phyloP scores from a whole-genome alignment of 352 stramenopile species.

The Phytophthora fragariae region DNA sequence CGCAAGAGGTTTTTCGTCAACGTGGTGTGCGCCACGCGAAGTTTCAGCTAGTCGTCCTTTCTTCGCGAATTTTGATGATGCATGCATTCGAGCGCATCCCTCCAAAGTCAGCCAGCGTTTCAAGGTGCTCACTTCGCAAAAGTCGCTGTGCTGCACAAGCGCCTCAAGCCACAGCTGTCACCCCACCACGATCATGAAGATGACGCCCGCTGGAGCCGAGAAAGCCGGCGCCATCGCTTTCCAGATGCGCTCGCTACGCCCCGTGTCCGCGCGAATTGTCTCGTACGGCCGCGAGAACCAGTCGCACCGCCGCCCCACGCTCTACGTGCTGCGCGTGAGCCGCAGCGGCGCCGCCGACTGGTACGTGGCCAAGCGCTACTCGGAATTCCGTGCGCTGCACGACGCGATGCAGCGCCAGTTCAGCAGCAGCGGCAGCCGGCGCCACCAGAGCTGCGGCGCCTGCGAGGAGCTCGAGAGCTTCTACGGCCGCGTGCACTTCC shows the following conservation, averaged over 20 bases:
- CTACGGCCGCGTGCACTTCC: conserved; percentile 55
- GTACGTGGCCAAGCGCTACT: conserved; percentile 82
- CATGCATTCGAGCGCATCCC: conserved; percentile 25
- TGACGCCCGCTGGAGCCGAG: conserved; percentile 13
- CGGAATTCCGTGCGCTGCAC: conserved; percentile 73
- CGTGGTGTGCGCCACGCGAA: background rate
- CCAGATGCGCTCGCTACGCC: conserved; percentile 60
- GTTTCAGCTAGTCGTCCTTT: conserved; percentile 1
- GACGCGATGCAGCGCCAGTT: conserved; percentile 48
- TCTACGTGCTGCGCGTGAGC: conserved; percentile 77
- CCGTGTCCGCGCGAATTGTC: conserved; percentile 67
- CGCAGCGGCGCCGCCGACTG: conserved; percentile 59
- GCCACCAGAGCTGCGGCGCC: conserved; percentile 40
- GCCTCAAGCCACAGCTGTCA: background rate
- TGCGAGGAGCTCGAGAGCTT: conserved; percentile 63
- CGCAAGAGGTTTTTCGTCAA: background rate
- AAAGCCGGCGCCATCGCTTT: conserved; percentile 28
- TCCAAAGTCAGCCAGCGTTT: conserved; percentile 6
- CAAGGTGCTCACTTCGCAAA: conserved; percentile 42
- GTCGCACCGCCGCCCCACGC: conserved; percentile 52
- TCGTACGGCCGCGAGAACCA: conserved; percentile 72
- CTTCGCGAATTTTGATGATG: conserved; percentile 18
- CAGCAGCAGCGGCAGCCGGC: conserved; percentile 14
- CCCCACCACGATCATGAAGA: background rate
- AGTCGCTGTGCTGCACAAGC: conserved; percentile 16